Evolutionary conservation across 2,329 filamentous ascomycete species (phyloP).

Genomic region (Aspergillus clavatus): DNA sequence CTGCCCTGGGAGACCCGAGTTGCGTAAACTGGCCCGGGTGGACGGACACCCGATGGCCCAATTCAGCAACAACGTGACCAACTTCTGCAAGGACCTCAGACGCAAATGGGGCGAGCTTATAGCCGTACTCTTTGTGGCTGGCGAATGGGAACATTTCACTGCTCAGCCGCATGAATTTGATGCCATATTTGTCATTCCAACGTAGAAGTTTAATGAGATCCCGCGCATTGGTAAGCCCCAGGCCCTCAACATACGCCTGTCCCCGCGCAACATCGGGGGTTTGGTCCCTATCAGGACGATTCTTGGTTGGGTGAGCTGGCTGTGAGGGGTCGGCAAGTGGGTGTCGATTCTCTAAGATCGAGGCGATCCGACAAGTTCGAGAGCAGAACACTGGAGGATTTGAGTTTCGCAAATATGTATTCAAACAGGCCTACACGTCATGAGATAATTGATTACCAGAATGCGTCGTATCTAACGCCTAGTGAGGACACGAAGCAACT

Average conservation of each 20-base stretch:
- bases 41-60: constrained; percentile 80
- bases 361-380: constrained; percentile 83
- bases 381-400: constrained; percentile 86
- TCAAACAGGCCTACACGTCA: constrained; percentile 67
- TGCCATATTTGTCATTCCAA: constrained; percentile 90
- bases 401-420: constrained; percentile 79
- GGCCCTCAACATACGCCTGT: constrained; percentile 65
- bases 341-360: constrained; percentile 83
- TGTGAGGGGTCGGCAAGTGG: constrained; percentile 70
- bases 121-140: constrained; percentile 80
- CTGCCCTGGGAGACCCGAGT: constrained; percentile 71
- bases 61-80: constrained; percentile 68
- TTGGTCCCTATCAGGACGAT: constrained; percentile 71
- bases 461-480: background rate
- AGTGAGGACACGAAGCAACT: constrained; percentile 29
- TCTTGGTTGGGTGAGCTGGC: constrained; percentile 78
- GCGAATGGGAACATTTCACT: constrained; percentile 98
- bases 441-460: constrained; percentile 2
- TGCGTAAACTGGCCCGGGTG: constrained; percentile 94
- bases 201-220: constrained; percentile 81
- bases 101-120: constrained; percentile 78
- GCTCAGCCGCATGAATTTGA: constrained; percentile 86
- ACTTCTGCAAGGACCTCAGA: constrained; percentile 70
- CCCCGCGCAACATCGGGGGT: constrained; percentile 64
- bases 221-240: constrained; percentile 75